A percentile compares a stretch with the other conserved stretches of the same genome.
Conservation (phyloP, 2,329 filamentous ascomycete genomes). For the Aspergillus bombycis region DNA sequence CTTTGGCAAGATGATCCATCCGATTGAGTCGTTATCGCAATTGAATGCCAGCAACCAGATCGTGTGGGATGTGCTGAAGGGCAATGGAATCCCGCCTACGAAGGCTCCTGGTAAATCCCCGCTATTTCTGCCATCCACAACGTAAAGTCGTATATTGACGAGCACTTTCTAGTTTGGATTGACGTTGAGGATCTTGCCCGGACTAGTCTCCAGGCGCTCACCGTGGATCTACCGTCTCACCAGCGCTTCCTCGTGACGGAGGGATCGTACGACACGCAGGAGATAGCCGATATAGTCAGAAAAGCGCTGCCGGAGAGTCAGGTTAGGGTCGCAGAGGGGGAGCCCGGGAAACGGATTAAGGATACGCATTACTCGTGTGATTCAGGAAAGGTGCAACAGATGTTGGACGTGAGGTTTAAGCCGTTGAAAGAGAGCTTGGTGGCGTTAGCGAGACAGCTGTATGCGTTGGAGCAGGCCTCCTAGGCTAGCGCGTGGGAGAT, state of each 20-base stretch:
- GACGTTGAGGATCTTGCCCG: slow-evolving; percentile 28
- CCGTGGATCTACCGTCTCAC: slow-evolving; percentile 16
- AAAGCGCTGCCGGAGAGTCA: slow-evolving; percentile 15
- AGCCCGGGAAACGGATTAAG: slow-evolving; percentile 27
- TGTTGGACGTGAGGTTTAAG: slow-evolving; percentile 46
- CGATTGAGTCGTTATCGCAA: slow-evolving; percentile 21
- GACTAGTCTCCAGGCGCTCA: slow-evolving; percentile 21
- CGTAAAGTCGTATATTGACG: neutral
- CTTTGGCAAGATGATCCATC: slow-evolving; percentile 30
- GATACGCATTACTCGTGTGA: slow-evolving; percentile 47
- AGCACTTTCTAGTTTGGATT: slow-evolving; percentile 21
- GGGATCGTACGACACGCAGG: slow-evolving; percentile 32
- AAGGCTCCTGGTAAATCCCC: slow-evolving; percentile 28
- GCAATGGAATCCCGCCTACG: slow-evolving; percentile 26
- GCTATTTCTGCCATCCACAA: no score
- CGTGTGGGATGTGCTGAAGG: slow-evolving; percentile 32
- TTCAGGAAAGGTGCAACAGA: slow-evolving; percentile 51
- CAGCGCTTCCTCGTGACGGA: slow-evolving; percentile 31
- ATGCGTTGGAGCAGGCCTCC: slow-evolving; percentile 19
- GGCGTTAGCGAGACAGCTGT: slow-evolving; percentile 26
- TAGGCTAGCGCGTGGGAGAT: neutral
- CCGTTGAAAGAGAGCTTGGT: slow-evolving; percentile 23
- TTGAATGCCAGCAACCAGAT: slow-evolving; percentile 35
- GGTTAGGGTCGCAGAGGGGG: slow-evolving; percentile 24
- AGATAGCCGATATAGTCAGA: slow-evolving; percentile 33